Base-by-base conservation (phyloP, 345 rosid species). In the Limnanthes douglasii region DNA sequence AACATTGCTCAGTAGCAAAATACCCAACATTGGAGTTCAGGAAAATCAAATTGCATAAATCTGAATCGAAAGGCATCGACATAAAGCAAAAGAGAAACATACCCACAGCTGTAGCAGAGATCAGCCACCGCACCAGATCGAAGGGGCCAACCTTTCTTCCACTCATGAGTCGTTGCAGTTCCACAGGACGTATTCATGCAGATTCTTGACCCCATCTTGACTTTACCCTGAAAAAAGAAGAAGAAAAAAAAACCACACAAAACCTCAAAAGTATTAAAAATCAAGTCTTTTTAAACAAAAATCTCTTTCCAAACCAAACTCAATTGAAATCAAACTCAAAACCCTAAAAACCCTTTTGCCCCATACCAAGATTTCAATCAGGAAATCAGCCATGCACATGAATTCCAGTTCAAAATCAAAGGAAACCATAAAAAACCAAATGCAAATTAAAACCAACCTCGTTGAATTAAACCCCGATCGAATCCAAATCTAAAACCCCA, bases 81-180 rank as follows among this genome's bases (percentile, higher is more conserved):
- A 31, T 31, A 1, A 37, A 11, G 23, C 30, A 12, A 21, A 41
- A 27, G 48, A 32, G 56, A 23, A 39, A 35, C 32, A 12, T 68
- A 86, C 97, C 97, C 94, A 85, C 97, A 86, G 46, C 52, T 53
- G 45, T 26, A 57, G 57, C 97, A 86, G 57, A 86, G 97, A 59
- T 49, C 68, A 55, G 84, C 93, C 37, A 45, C 58, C 27, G 61
- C 70, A 31, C 88, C 93, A 45, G 94, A 82, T 75, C 79, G 79
- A 65, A 86, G 53, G 49, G 65, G 71, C 97, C 94, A 86, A 1
- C 93, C 97, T 43, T 54, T 72, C 54, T 65, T 82, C 94, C 94
- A 82, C 53, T 78, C 78, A 26, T 17, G 64, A 45, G 68, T 61
- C 11, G 49, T 39, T 4, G 63, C 55, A 11, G 70, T 45, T 38